Conservation (phyloP, 192 early-diverging fungal species). For the Tieghemiomyces parasiticus region DNA sequence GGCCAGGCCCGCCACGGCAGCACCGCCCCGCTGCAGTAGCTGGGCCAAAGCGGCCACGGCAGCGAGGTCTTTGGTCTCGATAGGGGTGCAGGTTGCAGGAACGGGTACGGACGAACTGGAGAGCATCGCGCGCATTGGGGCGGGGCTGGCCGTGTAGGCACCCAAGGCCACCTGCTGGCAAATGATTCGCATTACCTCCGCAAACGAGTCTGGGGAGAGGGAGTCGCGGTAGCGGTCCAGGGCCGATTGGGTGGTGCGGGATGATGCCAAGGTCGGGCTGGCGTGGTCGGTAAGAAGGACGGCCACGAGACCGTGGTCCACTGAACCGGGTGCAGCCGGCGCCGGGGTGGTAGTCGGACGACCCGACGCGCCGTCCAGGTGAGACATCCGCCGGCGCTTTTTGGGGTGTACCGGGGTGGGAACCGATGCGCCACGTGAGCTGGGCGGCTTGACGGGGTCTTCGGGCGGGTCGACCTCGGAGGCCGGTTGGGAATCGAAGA, state of each 20-base stretch:
- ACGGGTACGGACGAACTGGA: background rate
- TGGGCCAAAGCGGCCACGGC: background rate
- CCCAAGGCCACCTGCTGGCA: conserved; percentile 8
- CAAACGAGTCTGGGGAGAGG: conserved; percentile 4
- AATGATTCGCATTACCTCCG: conserved; percentile 5
- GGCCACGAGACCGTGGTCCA: too few species aligned
- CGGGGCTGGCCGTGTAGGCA: background rate
- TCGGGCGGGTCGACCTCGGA: background rate
- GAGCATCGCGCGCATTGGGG: background rate
- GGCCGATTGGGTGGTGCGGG: background rate
- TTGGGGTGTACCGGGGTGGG: background rate
- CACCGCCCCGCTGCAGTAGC: background rate
- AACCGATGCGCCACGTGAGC: background rate
- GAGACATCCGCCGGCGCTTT: conserved; percentile 1
- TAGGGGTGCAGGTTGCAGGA: background rate
- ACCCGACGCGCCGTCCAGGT: too few species aligned
- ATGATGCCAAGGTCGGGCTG: background rate
- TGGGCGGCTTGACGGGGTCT: background rate
- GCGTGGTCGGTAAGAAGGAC: too few species aligned
- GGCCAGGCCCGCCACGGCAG: background rate
- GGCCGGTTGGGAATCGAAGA: background rate
- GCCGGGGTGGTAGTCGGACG: too few species aligned
- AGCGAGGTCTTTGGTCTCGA: background rate
- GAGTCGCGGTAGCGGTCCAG: conserved; percentile 1
- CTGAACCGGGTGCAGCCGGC: too few species aligned